phyloP scores from a whole-genome alignment of 306 rosid genomes.

The Hippophae gyantsensis region DNA sequence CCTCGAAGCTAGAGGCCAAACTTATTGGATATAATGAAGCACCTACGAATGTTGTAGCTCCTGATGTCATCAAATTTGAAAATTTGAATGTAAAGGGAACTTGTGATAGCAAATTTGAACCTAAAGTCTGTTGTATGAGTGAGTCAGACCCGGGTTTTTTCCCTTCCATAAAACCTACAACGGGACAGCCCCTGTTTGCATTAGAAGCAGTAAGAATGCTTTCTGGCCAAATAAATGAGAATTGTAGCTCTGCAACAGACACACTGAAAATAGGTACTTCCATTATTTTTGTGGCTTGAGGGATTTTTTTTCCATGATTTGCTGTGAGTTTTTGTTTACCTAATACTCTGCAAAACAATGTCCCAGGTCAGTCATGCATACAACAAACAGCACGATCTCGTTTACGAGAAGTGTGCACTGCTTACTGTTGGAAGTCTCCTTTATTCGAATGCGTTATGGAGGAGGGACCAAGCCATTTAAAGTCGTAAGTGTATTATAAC shows the following conservation, averaged over 20 bases:
- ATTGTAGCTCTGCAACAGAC: conserved; percentile 19
- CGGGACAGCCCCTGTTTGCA: conserved; percentile 19
- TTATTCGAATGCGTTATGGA: conserved; percentile 59
- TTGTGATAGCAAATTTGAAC: conserved; percentile 15
- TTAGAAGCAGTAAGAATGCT: not conserved
- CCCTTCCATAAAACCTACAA: conserved; percentile 14
- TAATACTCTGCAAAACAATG: conserved; percentile 11
- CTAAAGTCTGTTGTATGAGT: conserved; percentile 12
- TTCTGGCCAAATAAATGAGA: conserved; percentile 15
- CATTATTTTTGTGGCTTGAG: conserved; percentile 3
- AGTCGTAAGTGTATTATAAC: conserved; percentile 26
- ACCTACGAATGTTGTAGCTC: conserved; percentile 39
- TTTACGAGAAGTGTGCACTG: conserved; percentile 56
- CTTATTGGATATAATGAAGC: conserved; percentile 80
- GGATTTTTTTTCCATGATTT: no score
- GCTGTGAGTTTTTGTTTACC: not conserved
- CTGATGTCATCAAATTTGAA: conserved; percentile 8
- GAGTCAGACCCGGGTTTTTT: conserved; percentile 10
- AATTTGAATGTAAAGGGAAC: conserved; percentile 19
- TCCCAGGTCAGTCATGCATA: conserved; percentile 26
- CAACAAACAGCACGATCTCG: conserved; percentile 35
- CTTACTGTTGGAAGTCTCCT: conserved; percentile 60
- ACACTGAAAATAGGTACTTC: conserved; percentile 36
- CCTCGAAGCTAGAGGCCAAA: conserved; percentile 47
- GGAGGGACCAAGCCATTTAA: conserved; percentile 75